Percentiles rank a stretch among this genome's conserved stretches.
Evolutionary conservation across 1,284 basidiomycete genomes (phyloP).

Genomic region (Erythrobasidium hasegawianum): DNA sequence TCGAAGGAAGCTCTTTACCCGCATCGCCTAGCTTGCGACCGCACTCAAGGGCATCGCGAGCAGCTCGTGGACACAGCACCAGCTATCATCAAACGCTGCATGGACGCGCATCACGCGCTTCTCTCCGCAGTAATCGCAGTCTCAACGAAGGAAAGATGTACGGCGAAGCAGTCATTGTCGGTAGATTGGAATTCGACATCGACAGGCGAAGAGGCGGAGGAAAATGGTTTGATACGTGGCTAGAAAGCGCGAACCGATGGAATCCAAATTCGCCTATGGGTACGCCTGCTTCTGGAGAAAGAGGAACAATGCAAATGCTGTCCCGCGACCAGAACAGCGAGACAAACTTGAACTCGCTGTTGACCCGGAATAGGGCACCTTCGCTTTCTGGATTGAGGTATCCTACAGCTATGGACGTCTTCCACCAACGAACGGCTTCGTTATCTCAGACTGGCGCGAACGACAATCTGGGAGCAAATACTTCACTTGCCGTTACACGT

Average conservation of each 20-base stretch:
- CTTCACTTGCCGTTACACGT: too few relatives aligned
- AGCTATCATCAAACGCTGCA: slow-evolving; percentile 4
- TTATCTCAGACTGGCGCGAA: too few relatives aligned
- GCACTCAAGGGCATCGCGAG: slow-evolving; percentile 12
- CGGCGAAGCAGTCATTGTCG: slow-evolving; percentile 57
- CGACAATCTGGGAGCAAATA: too few relatives aligned
- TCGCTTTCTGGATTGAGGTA: too few relatives aligned
- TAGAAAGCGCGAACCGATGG: slow-evolving; percentile 41
- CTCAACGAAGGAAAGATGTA: slow-evolving; percentile 1
- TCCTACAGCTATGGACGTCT: too few relatives aligned
- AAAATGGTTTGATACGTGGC: slow-evolving; percentile 76
- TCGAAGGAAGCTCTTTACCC: background rate
- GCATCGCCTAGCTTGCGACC: slow-evolving; percentile 8
- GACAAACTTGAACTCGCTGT: too few relatives aligned
- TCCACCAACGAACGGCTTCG: too few relatives aligned
- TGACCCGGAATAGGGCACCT: too few relatives aligned
- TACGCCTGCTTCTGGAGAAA: background rate
- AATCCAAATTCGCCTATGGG: background rate
- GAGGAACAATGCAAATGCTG: background rate
- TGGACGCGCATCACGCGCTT: slow-evolving; percentile 3
- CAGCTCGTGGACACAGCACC: slow-evolving; percentile 4
- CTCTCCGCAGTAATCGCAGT: background rate
- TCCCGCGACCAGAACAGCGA: too few relatives aligned
- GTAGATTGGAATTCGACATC: slow-evolving; percentile 83
- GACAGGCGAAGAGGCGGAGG: slow-evolving; percentile 60